Evolutionary conservation across 1,139 yeast genomes (phyloP), one percentile per base, ranked within the genome.

Genomic region (Pichia kudriavzevii): DNA sequence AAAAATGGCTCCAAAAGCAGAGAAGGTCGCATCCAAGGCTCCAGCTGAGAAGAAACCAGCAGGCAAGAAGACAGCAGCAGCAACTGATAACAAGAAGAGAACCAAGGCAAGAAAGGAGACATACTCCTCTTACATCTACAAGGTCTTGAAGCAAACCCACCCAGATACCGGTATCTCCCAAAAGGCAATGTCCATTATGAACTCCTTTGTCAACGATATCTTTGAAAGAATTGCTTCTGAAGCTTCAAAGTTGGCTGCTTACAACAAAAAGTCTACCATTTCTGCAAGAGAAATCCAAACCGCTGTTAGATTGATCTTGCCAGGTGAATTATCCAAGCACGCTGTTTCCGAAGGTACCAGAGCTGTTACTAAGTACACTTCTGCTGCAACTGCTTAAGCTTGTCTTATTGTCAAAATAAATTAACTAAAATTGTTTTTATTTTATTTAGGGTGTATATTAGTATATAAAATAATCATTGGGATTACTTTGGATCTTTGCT

Each of bases 121-220:
- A 48, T 91, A 88, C 78, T 87, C 96, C 50, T 87, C 97, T 48
- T 91, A 91, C 72, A 91, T 91, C 63, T 91, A 88, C 93, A 91
- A 91, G 72, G 97, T 87, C 55, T 79, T 88, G 67, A 85, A 88
- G 73, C 95, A 91, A 76, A 88, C 98, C 50, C 96, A 93, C 71
- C 95, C 98, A 67, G 97, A 91, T 67, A 91, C 98, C 48, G 98
- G 98, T 87, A 91, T 91, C 63, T 91, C 98, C 52, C 95, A 88
- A 70, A 85, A 87, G 69, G 96, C 98, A 54, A 91, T 91, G 96
- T 87, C 96, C 44, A 91, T 91, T 66, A 82, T 91, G 93, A 91
- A 91, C 83, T 91, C 97, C 36, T 91, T 91, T 57, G 98, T 91
- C 56, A 88, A 88, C 69, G 97, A 88, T 68, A 83, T 83, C 61